Conservation (phyloP, 768 basidiomycete species). For the Trametes coccinea region DNA sequence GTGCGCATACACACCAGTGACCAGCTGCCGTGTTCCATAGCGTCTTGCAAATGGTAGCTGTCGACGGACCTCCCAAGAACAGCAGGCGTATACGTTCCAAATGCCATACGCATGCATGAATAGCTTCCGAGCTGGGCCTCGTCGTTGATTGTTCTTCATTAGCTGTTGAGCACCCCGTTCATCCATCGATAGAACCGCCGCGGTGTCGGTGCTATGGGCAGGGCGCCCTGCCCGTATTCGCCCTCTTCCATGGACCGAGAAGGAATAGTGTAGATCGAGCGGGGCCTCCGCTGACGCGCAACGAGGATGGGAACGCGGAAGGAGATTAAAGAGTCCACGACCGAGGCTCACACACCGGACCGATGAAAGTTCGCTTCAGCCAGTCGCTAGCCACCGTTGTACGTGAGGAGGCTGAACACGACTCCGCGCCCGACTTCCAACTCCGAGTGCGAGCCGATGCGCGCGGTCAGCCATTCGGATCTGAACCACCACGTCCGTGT, state of each 20-base stretch:
- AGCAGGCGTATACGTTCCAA: no score
- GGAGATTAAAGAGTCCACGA: background rate
- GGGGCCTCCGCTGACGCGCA: background rate
- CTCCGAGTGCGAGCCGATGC: conserved; percentile 4
- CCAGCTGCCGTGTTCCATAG: background rate
- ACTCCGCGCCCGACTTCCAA: conserved; percentile 8
- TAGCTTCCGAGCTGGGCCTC: background rate
- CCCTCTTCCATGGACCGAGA: background rate
- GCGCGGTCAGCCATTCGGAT: conserved; percentile 5
- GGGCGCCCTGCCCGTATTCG: background rate
- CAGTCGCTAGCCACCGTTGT: background rate
- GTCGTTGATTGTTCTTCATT: background rate
- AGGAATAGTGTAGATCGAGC: background rate
- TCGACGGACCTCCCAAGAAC: no score
- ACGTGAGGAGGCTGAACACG: background rate
- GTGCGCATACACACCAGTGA: background rate
- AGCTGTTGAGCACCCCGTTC: background rate
- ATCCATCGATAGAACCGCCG: conserved; percentile 13
- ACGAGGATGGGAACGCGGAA: background rate
- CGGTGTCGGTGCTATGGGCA: conserved; percentile 1
- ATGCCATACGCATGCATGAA: no score
- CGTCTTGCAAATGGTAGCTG: no score
- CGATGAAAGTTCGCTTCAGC: background rate
- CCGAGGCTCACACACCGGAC: background rate
- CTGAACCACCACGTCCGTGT: background rate